Percentiles rank a stretch among this genome's conserved stretches.
phyloP scores from a whole-genome alignment of 768 basidiomycete species.

The Auricularia sp. region DNA sequence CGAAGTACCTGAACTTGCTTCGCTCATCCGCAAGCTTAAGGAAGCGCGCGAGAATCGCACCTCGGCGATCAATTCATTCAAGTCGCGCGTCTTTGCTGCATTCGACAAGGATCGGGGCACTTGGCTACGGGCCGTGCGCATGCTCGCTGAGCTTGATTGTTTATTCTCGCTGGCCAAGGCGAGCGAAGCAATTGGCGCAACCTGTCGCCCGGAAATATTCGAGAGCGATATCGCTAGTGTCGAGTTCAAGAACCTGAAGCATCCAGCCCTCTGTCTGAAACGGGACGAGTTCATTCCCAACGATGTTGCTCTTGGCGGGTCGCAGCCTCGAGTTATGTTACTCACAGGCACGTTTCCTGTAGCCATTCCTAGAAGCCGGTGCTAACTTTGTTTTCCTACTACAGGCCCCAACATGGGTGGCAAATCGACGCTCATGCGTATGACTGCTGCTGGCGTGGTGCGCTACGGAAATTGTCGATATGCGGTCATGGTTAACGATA shows the following conservation, averaged over 20 bases:
- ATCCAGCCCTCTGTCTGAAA: constrained; percentile 72
- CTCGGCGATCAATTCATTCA: constrained; percentile 74
- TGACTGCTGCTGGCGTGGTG: constrained; percentile 90
- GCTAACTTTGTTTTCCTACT: neutral
- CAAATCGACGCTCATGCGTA: constrained; percentile 83
- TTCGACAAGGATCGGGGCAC: constrained; percentile 71
- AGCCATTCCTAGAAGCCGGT: neutral
- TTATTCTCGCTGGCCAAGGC: constrained; percentile 84
- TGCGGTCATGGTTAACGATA: constrained; percentile 3
- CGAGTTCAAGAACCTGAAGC: constrained; percentile 83
- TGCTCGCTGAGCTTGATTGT: constrained; percentile 94
- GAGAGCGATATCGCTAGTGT: constrained; percentile 67
- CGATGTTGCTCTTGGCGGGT: constrained; percentile 74
- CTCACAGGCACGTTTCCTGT: constrained; percentile 56
- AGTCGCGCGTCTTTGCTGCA: constrained; percentile 63
- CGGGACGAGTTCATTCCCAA: constrained; percentile 82
- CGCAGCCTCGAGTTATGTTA: constrained; percentile 64
- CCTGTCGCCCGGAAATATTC: constrained; percentile 84
- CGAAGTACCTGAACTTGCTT: constrained; percentile 59
- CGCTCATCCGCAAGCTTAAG: constrained; percentile 71
- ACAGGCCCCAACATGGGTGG: constrained; percentile 82
- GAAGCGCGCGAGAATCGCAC: constrained; percentile 87
- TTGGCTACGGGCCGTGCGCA: constrained; percentile 76
- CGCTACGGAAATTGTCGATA: constrained; percentile 14
- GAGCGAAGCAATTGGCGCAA: constrained; percentile 79